A percentile compares a stretch with the other conserved stretches of the same genome.
These are phyloP conservation scores for Rhytidiadelphus loreus DNA, from an alignment of 225 moss, liverwort and hornwort genomes.

Conservation along the genomic window DNA sequence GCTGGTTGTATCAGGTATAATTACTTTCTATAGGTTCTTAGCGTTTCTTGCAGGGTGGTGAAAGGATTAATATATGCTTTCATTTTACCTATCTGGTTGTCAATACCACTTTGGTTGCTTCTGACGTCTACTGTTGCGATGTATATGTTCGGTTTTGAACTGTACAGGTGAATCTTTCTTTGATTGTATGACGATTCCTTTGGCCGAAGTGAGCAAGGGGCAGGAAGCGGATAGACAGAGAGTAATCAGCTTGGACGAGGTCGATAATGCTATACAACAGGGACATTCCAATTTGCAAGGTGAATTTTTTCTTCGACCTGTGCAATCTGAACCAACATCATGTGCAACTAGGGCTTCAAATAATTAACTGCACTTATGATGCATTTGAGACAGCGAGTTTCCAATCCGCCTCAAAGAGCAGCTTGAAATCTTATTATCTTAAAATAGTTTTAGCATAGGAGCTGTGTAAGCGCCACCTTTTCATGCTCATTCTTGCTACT, in stretches of 20 bases:
- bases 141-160: not conserved
- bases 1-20: not conserved
- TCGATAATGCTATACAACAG: not conserved
- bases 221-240: not conserved
- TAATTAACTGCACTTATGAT: not conserved
- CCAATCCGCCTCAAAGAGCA: not conserved
- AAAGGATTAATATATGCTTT: not conserved
- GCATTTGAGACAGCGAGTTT: not conserved
- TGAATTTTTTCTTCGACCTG: conserved; percentile 2
- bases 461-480: not conserved
- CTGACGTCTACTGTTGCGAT: not conserved
- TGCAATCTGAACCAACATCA: not conserved
- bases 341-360: not conserved
- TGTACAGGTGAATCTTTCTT: conserved; percentile 7
- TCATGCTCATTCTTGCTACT: not conserved
- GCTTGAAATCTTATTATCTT: not conserved
- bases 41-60: not conserved
- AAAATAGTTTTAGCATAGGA: not conserved
- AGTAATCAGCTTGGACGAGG: not conserved
- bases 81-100: not conserved
- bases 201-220: conserved; percentile 6
- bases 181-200: not conserved
- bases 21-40: not conserved
- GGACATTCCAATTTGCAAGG: conserved; percentile 6
- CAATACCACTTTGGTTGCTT: not conserved